Evolutionary conservation across 139 green algal genomes (phyloP), one percentile per base, ranked within the genome.

Genomic region (Chlamydomonas applanata): DNA sequence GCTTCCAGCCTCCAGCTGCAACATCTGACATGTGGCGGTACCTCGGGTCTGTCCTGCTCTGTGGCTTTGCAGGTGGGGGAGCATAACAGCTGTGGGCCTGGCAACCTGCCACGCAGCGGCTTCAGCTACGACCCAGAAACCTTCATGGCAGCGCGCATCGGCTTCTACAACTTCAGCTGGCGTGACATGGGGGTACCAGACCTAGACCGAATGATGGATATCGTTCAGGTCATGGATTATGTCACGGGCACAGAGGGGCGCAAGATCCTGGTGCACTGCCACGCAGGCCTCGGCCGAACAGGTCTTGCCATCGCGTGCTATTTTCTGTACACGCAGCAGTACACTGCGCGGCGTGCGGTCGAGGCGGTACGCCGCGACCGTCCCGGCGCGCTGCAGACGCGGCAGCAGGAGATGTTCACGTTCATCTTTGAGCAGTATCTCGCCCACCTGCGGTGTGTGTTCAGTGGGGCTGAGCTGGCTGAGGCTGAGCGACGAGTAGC

Each of bases 201-300:
- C 9, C 75, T 94, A 45, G 80, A 84, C 16, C 65, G 72, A 20
- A 91, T 90, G 79, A 84, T 93, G 86, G 83, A 92, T 69, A 89
- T 93, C 65, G 89, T 94, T 46, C 88, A 94, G 84, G 80, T 91
- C 4, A 92, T 93, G 85, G 74, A 85, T 5, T 79, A 88, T 69
- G 76, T 82, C 16, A 82, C 68, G 0, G 40, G 29, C 4, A 76
- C 81, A 25, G 80, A 90, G 75, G 32, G 56, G 22, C 81, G 72
- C 45, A 86, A 85, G 59, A 70, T 93, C 1, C 85, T 82, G 25
- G 85, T 93, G 56, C 89, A 93, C 69, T 92, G 89, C 70, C 89
- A 93, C 67, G 87, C 89, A 2, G 89, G 89, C 19, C 75, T 93
- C 40, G 89, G 89, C 1, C 85, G 89, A 36, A 93, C 89, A 29